These are phyloP conservation scores for Mycena venus DNA, from an alignment of 768 basidiomycete genomes.

Conservation along the genomic window DNA sequence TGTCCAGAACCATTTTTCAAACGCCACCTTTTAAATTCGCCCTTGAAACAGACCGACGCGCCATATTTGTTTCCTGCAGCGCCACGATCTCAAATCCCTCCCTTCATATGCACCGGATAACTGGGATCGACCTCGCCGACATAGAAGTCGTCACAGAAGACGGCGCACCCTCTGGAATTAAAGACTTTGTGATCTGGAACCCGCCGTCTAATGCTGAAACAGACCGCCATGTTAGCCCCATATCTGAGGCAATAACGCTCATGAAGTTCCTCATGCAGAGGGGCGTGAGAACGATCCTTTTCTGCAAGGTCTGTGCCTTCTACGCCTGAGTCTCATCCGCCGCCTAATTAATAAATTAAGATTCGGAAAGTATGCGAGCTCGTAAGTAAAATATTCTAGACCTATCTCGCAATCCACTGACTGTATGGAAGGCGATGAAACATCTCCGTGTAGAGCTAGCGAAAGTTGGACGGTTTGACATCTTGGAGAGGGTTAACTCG, in stretches of 20 bases:
- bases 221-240: slow-evolving; percentile 68
- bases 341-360: slow-evolving; percentile 50
- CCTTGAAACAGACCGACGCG: slow-evolving; percentile 58
- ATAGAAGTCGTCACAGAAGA: slow-evolving; percentile 82
- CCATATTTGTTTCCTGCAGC: slow-evolving; percentile 86
- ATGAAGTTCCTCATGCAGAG: slow-evolving; percentile 88
- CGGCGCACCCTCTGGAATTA: slow-evolving; percentile 85
- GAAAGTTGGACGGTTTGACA: slow-evolving; percentile 81
- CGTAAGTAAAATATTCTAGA: slow-evolving; percentile 56
- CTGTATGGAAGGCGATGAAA: slow-evolving; percentile 78
- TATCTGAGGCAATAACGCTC: slow-evolving; percentile 76
- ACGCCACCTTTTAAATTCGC: background rate
- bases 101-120: slow-evolving; percentile 82
- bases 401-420: background rate
- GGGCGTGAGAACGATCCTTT: slow-evolving; percentile 87
- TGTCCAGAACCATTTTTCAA: background rate
- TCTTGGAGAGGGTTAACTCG: slow-evolving; percentile 81
- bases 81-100: slow-evolving; percentile 87
- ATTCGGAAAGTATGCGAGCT: slow-evolving; percentile 87
- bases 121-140: slow-evolving; percentile 72
- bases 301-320: slow-evolving; percentile 76
- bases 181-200: slow-evolving; percentile 87
- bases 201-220: slow-evolving; percentile 69
- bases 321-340: background rate
- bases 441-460: slow-evolving; percentile 77